Evolutionary conservation across 2,329 filamentous ascomycete species (phyloP).

Genomic region (Zymoseptoria ardabiliae): DNA sequence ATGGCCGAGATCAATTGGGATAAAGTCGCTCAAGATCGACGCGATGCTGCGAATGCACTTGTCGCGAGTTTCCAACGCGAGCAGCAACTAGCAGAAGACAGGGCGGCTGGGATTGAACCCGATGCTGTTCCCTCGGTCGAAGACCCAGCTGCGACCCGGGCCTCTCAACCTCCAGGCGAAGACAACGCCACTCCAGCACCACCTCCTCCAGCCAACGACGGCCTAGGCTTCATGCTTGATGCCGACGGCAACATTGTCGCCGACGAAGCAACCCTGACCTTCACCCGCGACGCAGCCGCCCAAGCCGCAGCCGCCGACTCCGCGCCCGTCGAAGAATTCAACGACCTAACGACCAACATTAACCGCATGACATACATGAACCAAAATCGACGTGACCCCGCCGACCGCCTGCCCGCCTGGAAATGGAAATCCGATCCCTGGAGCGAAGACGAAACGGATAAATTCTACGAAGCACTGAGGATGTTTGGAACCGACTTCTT

Average conservation of each 20-base stretch:
- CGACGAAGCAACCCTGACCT: slow-evolving; percentile 58
- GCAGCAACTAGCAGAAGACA: slow-evolving; percentile 1
- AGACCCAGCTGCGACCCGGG: slow-evolving; percentile 12
- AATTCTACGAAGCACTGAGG: slow-evolving; percentile 66
- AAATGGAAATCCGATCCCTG: slow-evolving; percentile 55
- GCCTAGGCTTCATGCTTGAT: slow-evolving; percentile 43
- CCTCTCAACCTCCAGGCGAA: slow-evolving; percentile 13
- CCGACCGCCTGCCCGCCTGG: slow-evolving; percentile 36
- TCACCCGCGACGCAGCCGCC: slow-evolving; percentile 60
- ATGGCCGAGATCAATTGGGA: slow-evolving; percentile 60
- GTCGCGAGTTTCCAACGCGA: slow-evolving; percentile 9
- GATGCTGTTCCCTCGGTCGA: slow-evolving; percentile 16
- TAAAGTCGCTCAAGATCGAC: slow-evolving; percentile 38
- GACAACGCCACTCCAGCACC: slow-evolving; percentile 1
- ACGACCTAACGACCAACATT: slow-evolving; percentile 66
- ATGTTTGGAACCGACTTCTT: slow-evolving; percentile 80
- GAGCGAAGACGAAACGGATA: slow-evolving; percentile 62
- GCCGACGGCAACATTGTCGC: slow-evolving; percentile 67
- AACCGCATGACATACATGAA: slow-evolving; percentile 64
- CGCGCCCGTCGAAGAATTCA: slow-evolving; percentile 54
- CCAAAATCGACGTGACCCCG: slow-evolving; percentile 44
- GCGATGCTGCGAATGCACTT: slow-evolving; percentile 30
- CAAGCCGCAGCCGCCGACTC: slow-evolving; percentile 41
- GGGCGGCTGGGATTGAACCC: not conserved
- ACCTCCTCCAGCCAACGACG: slow-evolving; percentile 3